Base-by-base conservation (phyloP, 495 filamentous ascomycete species). In the Penicillium taxi region DNA sequence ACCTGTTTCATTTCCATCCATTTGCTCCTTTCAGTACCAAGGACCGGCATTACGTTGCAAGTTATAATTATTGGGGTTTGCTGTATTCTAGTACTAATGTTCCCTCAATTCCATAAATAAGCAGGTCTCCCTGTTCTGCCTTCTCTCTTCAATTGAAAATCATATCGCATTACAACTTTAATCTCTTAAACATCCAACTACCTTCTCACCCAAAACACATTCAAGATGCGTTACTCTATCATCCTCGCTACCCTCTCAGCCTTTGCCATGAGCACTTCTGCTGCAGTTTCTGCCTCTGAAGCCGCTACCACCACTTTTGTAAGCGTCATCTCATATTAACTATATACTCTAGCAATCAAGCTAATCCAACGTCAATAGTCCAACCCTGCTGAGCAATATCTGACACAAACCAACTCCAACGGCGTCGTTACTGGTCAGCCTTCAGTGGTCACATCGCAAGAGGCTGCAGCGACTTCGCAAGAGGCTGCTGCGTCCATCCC, bases 351-450 rank as follows among this genome's bases (percentile, higher is more conserved):
- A 32, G 12, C 19, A 26, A 38, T 13, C 9, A 18, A 17, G 22
- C 20, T 19, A 24, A 5, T 16, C 8, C 4, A 16, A 28, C 21
- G 25, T 26, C 21, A 30, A 37, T 13, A 28, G 30, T 16, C 9
- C 30, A 69, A 71, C 63, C 63, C 63, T 5, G 54, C 49, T 32
- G 72, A 67, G 24, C 41, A 57, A 13, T 70, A 55, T 47, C 55
- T 71, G 25, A 64, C 60, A 21, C 26, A 67, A 59, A 75, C 73
- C 45, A 69, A 77, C 64, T 72, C 74, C 30, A 53, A 61, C 18
- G 70, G 74, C 45, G 72, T 76, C 17, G 64, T 77, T 22, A 80
- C 75, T 30, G 72, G 73, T 52, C 63, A 67, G 37, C 62, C 67
- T 26, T 35, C 35, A 2, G 52, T 47, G 5, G 58, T 62, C 14